phyloP scores from a whole-genome alignment of 345 rosid species.

The Clausena lansium region DNA sequence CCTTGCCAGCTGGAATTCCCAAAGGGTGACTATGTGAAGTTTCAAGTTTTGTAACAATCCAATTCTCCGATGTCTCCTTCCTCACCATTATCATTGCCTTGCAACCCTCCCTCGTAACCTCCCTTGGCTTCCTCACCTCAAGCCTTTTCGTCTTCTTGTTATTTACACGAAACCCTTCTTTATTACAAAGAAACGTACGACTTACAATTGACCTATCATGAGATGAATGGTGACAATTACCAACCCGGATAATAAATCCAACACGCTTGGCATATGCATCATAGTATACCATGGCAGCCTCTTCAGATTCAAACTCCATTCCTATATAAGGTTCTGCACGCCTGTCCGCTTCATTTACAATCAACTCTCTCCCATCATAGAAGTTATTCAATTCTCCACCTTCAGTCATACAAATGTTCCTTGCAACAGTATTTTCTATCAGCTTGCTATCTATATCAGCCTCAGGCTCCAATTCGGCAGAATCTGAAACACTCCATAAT shows the following conservation, averaged over 20 bases:
- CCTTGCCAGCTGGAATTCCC: constrained; percentile 5
- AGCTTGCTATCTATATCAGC: too few relatives aligned
- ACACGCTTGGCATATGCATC: constrained; percentile 37
- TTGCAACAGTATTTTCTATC: too few relatives aligned
- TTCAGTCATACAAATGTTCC: not conserved
- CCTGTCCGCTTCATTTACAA: constrained; percentile 4
- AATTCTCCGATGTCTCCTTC: constrained; percentile 36
- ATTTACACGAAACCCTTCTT: constrained; percentile 37
- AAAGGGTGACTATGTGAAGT: constrained; percentile 33
- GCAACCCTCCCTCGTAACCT: constrained; percentile 43
- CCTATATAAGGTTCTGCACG: constrained; percentile 29
- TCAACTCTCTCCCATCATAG: constrained; percentile 8
- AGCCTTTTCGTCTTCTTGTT: constrained; percentile 30
- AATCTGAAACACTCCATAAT: constrained; percentile 8
- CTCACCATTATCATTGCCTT: constrained; percentile 45
- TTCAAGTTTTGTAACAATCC: constrained; percentile 38
- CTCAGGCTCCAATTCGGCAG: not conserved
- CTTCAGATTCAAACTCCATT: constrained; percentile 46
- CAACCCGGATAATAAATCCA: constrained; percentile 37
- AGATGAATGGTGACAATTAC: constrained; percentile 38
- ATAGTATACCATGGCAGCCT: constrained; percentile 43
- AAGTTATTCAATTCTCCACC: constrained; percentile 14
- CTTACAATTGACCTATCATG: constrained; percentile 41
- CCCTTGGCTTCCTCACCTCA: constrained; percentile 44
- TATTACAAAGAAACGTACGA: constrained; percentile 43